A percentile compares a stretch with the other conserved stretches of the same genome.
Conservation (phyloP, 306 rosid species). For the Psophocarpus tetragonolobus region DNA sequence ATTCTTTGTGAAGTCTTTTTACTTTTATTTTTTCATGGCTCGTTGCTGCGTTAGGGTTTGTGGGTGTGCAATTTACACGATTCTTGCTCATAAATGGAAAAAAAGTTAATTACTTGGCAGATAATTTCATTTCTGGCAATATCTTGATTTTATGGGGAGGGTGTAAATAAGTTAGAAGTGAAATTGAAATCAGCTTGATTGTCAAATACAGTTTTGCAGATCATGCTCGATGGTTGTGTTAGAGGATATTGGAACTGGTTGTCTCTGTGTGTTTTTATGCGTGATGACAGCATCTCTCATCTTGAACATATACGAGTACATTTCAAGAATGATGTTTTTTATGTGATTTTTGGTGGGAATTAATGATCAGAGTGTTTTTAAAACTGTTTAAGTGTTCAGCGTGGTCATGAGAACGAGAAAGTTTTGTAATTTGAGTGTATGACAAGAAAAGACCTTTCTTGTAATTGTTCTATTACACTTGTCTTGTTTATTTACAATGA, state of each 20-base stretch:
- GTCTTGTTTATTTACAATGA: not conserved
- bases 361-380: not conserved
- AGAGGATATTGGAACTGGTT: not conserved
- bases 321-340: not conserved
- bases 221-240: not conserved
- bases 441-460: not conserved
- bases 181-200: not conserved
- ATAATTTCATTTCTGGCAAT: not conserved
- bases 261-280: not conserved
- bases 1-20: not conserved
- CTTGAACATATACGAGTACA: not conserved
- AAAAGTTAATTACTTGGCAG: not conserved
- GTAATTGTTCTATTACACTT: not conserved
- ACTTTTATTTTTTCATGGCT: not conserved
- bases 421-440: not conserved
- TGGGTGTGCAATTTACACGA: not conserved
- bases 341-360: not conserved
- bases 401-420: not conserved
- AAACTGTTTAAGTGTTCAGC: not conserved
- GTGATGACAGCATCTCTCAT: not conserved
- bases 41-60: constrained; percentile 9
- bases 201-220: not conserved
- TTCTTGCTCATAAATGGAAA: not conserved
- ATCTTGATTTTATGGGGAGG: not conserved
- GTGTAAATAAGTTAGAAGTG: not conserved